phyloP scores from a whole-genome alignment of 2,329 filamentous ascomycete genomes.

The Curvularia eragrostidis region DNA sequence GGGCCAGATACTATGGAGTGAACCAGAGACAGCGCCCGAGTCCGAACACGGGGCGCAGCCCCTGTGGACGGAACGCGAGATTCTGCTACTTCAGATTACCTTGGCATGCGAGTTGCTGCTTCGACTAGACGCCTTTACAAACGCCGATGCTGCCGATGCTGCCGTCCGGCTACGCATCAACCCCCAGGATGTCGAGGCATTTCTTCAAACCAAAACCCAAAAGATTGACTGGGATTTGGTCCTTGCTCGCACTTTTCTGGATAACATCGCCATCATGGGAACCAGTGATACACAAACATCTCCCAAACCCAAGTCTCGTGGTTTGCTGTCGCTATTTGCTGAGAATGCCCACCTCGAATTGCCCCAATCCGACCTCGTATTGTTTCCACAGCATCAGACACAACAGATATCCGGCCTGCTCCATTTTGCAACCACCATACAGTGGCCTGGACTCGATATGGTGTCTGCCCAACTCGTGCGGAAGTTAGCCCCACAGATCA shows the following conservation, averaged over 20 bases:
- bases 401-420: conserved; percentile 59
- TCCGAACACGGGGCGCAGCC: conserved; percentile 21
- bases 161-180: conserved; percentile 52
- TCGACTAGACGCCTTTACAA: conserved; percentile 58
- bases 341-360: conserved; percentile 26
- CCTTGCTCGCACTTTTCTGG: conserved; percentile 59
- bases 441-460: conserved; percentile 56
- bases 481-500: conserved; percentile 42
- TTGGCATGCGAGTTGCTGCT: conserved; percentile 62
- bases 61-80: conserved; percentile 56
- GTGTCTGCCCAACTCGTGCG: conserved; percentile 49
- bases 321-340: conserved; percentile 40
- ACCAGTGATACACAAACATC: conserved; percentile 25
- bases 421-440: conserved; percentile 58
- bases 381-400: conserved; percentile 45
- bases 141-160: conserved; percentile 40
- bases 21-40: conserved; percentile 31
- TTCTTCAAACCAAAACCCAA: conserved; percentile 56
- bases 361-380: conserved; percentile 36
- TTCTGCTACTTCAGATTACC: conserved; percentile 62
- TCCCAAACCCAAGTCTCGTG: conserved; percentile 32
- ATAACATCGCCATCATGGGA: conserved; percentile 56
- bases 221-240: conserved; percentile 66
- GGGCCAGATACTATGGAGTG: conserved; percentile 74
- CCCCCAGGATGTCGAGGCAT: conserved; percentile 53